Evolutionary conservation across 179 eudicot species (phyloP), one percentile per base, ranked within the genome.

Genomic region (Nepenthes alata): DNA sequence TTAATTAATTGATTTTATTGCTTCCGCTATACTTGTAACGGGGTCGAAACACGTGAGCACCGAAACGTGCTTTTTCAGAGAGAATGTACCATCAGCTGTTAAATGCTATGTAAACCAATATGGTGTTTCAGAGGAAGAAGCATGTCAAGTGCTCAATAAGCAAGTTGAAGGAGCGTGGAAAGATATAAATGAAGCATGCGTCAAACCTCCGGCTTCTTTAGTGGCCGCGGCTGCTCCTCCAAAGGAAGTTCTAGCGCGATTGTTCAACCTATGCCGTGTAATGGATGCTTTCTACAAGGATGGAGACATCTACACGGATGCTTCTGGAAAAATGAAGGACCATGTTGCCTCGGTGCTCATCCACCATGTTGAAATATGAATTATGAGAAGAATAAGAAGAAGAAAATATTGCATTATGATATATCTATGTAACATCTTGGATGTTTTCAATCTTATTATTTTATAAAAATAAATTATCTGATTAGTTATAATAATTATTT

Each of bases 221-320:
- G 13, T 11, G 35, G 5, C 2, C 12, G 25, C 16, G 9, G 53
- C 7, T 47, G 6, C 6, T 47, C 49, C 49, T 47, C 49, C 49
- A 11, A 6, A 5, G 6, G 49, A 47, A 47, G 13, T 50, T 50
- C 53, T 50, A 1, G 11, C 53, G 4, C 53, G 53, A 50, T 10
- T 50, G 15, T 11, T 50, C 53, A 50, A 50, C 53, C 53, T 50
- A 0, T 11, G 13, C 11, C 53, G 53, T 3, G 53, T 50, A 11
- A 50, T 50, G 4, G 53, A 50, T 13, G 53, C 1, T 5, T 50
- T 5, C 13, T 50, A 50, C 11, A 50, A 61, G 55, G 55, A 70
- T 5, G 72, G 39, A 51, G 70, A 73, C 38, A 8, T 37, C 2
- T 73, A 59, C 25, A 68, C 70, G 11, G 35, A 63, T 45, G 41